Evolutionary conservation across 495 filamentous ascomycete species (phyloP).

Genomic region (Penicillium daleae): DNA sequence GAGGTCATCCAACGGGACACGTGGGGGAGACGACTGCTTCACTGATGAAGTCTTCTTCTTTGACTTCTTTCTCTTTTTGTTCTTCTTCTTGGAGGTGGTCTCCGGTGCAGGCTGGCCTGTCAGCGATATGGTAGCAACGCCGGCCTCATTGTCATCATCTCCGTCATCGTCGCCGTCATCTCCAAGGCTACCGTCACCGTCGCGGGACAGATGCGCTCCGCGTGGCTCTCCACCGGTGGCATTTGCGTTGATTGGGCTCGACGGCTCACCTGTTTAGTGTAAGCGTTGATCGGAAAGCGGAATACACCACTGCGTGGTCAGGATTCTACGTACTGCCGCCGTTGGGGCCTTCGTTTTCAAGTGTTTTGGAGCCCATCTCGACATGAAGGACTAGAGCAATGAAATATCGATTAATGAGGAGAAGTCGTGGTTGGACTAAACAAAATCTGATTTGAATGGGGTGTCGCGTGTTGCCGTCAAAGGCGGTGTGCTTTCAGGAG

Average conservation of each 20-base stretch:
- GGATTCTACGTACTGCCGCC: conserved; percentile 25
- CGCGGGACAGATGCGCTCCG: conserved; percentile 39
- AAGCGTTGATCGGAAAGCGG: neutral
- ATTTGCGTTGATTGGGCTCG: conserved; percentile 41
- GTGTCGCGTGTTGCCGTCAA: neutral
- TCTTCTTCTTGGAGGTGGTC: conserved; percentile 38
- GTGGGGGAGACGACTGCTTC: conserved; percentile 59
- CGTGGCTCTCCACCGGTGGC: conserved; percentile 44
- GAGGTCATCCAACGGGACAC: conserved; percentile 53
- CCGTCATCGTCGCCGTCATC: conserved; percentile 61
- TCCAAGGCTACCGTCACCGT: conserved; percentile 44
- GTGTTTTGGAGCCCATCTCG: conserved; percentile 37
- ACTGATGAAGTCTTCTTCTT: conserved; percentile 50
- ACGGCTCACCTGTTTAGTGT: conserved; percentile 26
- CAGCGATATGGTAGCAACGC: conserved; percentile 27
- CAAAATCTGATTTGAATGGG: neutral
- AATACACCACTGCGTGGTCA: neutral
- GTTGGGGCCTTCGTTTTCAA: conserved; percentile 30
- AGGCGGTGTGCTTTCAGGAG: neutral
- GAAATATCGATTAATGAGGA: neutral
- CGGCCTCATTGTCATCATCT: conserved; percentile 42
- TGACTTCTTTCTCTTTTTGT: conserved; percentile 58
- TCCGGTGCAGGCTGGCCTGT: conserved; percentile 12
- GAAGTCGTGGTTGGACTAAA: neutral
- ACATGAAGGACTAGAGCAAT: conserved; percentile 23